These are phyloP conservation scores for Paramyrothecium sp. DNA, from an alignment of 2,329 filamentous ascomycete genomes.

Conservation along the genomic window DNA sequence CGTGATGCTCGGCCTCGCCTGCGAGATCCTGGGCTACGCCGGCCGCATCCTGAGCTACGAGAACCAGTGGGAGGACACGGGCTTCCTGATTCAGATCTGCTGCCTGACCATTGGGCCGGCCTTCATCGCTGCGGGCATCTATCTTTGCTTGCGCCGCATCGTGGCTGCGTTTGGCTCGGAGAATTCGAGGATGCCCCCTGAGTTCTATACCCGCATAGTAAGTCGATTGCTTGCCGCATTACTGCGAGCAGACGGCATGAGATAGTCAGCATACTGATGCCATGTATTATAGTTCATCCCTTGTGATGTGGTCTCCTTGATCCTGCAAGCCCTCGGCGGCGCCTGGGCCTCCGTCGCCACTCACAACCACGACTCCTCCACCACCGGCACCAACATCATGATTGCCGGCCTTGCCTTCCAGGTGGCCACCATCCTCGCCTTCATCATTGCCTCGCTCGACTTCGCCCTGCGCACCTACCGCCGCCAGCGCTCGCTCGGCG, in stretches of 20 bases:
- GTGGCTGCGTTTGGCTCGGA: constrained; percentile 46
- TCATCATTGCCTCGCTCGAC: constrained; percentile 48
- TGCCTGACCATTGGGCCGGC: constrained; percentile 64
- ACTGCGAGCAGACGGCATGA: too few species aligned
- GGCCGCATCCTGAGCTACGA: constrained; percentile 55
- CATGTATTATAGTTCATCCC: constrained; percentile 52
- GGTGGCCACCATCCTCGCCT: constrained; percentile 54
- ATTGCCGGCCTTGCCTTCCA: constrained; percentile 63
- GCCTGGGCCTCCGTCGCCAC: constrained; percentile 46
- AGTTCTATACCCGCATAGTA: constrained; percentile 48
- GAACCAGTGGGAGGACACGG: constrained; percentile 48
- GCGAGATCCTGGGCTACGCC: constrained; percentile 59
- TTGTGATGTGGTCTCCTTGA: constrained; percentile 59
- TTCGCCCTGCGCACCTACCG: constrained; percentile 44
- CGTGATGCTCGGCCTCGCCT: constrained; percentile 50
- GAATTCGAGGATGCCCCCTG: constrained; percentile 46
- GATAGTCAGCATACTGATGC: too few species aligned
- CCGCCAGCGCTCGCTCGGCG: constrained; percentile 30
- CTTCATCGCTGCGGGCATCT: constrained; percentile 63
- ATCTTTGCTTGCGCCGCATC: constrained; percentile 56
- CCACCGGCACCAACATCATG: constrained; percentile 58
- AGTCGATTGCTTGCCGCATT: constrained; percentile 11
- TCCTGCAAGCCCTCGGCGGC: constrained; percentile 62
- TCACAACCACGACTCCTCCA: constrained; percentile 29
- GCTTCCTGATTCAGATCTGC: constrained; percentile 57